These are phyloP conservation scores for Biscogniauxia marginata DNA, from an alignment of 2,329 filamentous ascomycete species.

Conservation along the genomic window DNA sequence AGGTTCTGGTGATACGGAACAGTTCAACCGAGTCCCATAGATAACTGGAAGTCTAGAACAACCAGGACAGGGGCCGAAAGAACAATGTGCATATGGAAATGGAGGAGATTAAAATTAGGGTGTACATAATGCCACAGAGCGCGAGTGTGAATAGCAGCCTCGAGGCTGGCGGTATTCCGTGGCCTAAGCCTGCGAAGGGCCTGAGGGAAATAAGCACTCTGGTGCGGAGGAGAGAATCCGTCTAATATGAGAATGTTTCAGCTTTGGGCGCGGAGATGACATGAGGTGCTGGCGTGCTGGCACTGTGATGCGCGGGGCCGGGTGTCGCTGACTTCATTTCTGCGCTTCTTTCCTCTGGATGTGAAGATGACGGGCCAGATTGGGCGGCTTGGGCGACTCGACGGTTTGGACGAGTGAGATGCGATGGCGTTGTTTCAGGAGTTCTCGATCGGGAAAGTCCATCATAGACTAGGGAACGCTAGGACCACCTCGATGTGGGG, in stretches of 20 bases:
- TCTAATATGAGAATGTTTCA: not conserved
- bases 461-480: slow-evolving; percentile 4
- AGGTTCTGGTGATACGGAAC: no score
- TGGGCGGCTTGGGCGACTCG: not conserved
- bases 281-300: not conserved
- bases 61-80: no score
- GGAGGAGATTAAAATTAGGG: no score
- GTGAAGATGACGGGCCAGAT: not conserved
- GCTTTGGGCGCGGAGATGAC: not conserved
- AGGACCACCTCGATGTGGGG: not conserved
- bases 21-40: no score
- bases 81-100: no score
- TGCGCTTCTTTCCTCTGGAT: not conserved
- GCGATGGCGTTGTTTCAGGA: slow-evolving; percentile 13
- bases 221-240: not conserved
- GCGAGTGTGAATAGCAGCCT: not conserved
- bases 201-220: not conserved
- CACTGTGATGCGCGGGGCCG: not conserved
- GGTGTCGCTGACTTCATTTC: not conserved
- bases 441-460: slow-evolving; percentile 12
- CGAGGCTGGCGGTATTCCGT: no score
- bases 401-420: not conserved
- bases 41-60: no score
- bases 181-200: no score
- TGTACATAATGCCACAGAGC: no score